Base-by-base conservation (phyloP, 148 eudicot genomes). In the Salicornia ramosissima region DNA sequence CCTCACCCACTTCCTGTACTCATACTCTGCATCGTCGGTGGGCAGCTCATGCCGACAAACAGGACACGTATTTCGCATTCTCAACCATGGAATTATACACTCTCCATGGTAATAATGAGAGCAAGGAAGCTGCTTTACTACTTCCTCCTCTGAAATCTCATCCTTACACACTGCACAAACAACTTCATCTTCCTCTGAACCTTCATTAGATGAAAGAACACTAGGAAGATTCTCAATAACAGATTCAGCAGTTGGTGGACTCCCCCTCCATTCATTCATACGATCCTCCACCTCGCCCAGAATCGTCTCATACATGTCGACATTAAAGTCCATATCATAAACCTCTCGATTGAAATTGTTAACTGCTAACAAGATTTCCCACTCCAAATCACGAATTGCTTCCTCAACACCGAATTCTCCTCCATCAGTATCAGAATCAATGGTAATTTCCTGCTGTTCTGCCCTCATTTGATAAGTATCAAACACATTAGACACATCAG, bases 1-100 rank as follows among this genome's bases (percentile, higher is more conserved):
- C 67, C 80, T 74, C 73, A 63, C 78, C 34, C 72, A 77, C 75
- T 82, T 88, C 77, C 83, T 77, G 73, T 28, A 77, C 84, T 93
- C 96, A 50, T 93, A 93, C 64, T 88, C 95, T 1, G 78, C 76
- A 83, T 93, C 96, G 80, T 93, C 98, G 0, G 98, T 93, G 8
- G 96, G 98, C 82, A 93, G 79, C 85, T 93, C 96, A 80, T 79
- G 77, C 68, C 98, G 85, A 82, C 98, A 93, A 81, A 93, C 89
- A 12, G 98, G 98, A 71, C 98, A 93, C 0, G 96, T 86, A 70
- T 93, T 93, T 10, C 96, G 87, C 45, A 93, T 84, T 18, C 67
- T 70, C 62, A 93, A 81, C 98, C 98, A 93, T 1, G 96, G 96
- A 22, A 84, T 57, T 39, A 93, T 93, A 69, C 98, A 93, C 15